Base-by-base conservation (phyloP, 1,139 yeast genomes). In the Taphrina communis region DNA sequence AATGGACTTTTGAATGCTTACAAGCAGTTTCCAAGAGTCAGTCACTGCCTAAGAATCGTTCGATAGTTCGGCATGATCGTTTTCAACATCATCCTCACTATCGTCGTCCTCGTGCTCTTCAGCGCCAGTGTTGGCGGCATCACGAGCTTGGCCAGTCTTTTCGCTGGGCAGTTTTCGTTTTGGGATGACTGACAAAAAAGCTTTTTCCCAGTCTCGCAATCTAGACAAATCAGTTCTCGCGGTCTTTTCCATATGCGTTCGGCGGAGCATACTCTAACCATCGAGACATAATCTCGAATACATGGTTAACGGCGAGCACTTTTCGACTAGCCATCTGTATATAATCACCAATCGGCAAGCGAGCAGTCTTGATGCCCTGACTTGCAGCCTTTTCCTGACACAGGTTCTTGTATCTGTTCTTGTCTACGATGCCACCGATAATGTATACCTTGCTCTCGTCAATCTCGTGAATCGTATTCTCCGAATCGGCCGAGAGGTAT, bases 351-450 rank as follows among this genome's bases (percentile, higher is more conserved):
- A 94, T 91, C 2, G 99, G 99, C 70, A 94, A 82, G 75, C 90
- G 84, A 31, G 88, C 94, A 4, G 96, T 90, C 58, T 81, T 78
- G 31, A 94, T 82, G 0, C 92, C 92, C 74, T 90, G 80, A 71
- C 82, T 80, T 73, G 86, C 83, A 0, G 99, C 99, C 77, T 93
- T 94, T 73, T 89, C 84, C 69, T 86, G 83, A 78, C 99, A 94
- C 65, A 94, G 79, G 72, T 83, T 82, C 69, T 93, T 93, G 80
- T 94, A 89, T 73, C 98, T 84, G 72, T 96, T 96, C 78, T 93
- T 94, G 78, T 94, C 99, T 8, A 94, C 98, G 68, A 94, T 93
- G 0, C 99, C 99, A 9, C 99, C 99, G 67, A 94, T 87, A 60
- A 93, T 85, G 75, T 94, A 94, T 0, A 95, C 89, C 77, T 83